These are phyloP conservation scores for Ligustrum vulgare DNA, from an alignment of 257 asterid species.

Conservation along the genomic window DNA sequence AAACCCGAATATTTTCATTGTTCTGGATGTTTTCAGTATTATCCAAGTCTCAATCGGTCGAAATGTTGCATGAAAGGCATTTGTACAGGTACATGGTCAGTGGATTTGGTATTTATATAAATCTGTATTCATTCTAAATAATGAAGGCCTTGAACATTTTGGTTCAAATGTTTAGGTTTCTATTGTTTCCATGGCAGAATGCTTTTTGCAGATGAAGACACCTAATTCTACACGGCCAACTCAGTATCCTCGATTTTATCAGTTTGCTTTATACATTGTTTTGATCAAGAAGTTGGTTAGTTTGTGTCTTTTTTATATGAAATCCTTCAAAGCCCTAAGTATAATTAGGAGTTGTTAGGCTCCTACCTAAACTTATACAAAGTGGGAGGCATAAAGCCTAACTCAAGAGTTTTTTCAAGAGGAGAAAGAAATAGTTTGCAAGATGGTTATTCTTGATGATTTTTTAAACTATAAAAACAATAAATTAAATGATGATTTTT, in stretches of 20 bases:
- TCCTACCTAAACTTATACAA: not conserved
- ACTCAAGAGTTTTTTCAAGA: not conserved
- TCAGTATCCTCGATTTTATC: constrained; percentile 72
- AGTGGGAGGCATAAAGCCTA: not conserved
- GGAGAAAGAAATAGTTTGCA: not conserved
- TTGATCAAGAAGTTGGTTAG: not conserved
- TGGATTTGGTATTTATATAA: constrained; percentile 6
- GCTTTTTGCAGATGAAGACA: constrained; percentile 97
- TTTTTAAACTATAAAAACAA: too few species aligned
- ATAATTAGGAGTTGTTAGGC: not conserved
- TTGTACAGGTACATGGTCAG: constrained; percentile 68
- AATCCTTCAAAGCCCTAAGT: not conserved
- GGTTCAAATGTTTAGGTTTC: not conserved
- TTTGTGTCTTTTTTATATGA: too few species aligned
- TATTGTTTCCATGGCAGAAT: constrained; percentile 55
- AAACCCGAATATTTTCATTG: constrained; percentile 10
- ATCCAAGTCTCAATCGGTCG: constrained; percentile 97
- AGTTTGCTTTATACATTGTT: not conserved
- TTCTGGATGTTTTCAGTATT: constrained; percentile 64
- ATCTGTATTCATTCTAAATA: not conserved
- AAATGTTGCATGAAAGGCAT: constrained; percentile 98
- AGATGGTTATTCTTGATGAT: too few species aligned
- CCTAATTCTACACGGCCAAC: constrained; percentile 94
- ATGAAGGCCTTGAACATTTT: not conserved
- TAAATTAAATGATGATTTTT: too few species aligned